Percentiles rank a stretch among this genome's conserved stretches.
Conservation (phyloP, 345 rosid species). For the Conringia planisiliqua region DNA sequence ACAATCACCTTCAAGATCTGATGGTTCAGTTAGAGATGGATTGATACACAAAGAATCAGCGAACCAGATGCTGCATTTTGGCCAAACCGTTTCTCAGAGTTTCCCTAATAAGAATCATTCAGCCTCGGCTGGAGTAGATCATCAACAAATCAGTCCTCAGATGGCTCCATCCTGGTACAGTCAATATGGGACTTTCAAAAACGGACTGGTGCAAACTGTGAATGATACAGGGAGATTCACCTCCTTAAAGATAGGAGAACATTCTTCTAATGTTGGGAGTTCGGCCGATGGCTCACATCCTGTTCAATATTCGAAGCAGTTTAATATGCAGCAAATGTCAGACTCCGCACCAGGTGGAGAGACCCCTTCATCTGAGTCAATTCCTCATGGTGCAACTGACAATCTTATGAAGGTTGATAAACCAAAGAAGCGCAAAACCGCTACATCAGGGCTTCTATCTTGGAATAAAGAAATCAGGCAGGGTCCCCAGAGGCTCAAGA, state of each 20-base stretch:
- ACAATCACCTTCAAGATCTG: conserved; percentile 34
- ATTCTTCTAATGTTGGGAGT: conserved; percentile 37
- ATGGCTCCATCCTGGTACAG: conserved; percentile 80
- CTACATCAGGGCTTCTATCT: conserved; percentile 47
- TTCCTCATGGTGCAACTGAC: conserved; percentile 39
- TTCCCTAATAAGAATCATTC: conserved; percentile 32
- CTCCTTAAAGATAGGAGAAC: conserved; percentile 40
- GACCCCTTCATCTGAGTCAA: conserved; percentile 37
- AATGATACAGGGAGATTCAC: conserved; percentile 41
- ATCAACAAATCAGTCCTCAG: conserved; percentile 58
- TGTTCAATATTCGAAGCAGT: conserved; percentile 36
- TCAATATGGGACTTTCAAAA: conserved; percentile 61
- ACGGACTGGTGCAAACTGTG: conserved; percentile 52
- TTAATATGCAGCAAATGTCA: conserved; percentile 27
- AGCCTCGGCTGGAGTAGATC: conserved; percentile 43
- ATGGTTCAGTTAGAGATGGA: conserved; percentile 37
- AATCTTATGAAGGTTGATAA: conserved; percentile 27
- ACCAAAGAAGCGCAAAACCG: conserved; percentile 64
- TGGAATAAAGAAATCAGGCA: conserved; percentile 65
- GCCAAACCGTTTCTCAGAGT: conserved; percentile 39
- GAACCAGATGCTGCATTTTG: conserved; percentile 34
- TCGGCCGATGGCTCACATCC: conserved; percentile 40
- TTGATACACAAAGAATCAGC: conserved; percentile 31
- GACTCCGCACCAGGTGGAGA: conserved; percentile 31
- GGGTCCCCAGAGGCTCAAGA: conserved; percentile 46